Percentiles rank a stretch among this genome's conserved stretches.
Evolutionary conservation across 1,139 yeast genomes (phyloP).

Genomic region (Geotrichum reessii): DNA sequence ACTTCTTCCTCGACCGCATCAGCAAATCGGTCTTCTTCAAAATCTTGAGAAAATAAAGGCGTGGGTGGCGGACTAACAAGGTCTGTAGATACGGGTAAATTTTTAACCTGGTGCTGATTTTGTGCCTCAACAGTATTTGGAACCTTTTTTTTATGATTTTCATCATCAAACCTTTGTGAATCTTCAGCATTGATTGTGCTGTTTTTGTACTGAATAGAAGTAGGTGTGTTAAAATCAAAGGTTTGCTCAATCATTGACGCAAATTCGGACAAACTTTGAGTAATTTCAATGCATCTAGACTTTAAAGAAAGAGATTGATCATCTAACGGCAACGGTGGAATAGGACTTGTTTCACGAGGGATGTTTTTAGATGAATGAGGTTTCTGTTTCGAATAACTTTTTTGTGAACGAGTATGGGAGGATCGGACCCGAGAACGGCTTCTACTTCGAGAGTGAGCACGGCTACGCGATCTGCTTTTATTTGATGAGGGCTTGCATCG

Average conservation of each 20-base stretch:
- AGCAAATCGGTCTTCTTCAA: slow-evolving; percentile 39
- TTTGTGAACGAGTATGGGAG: background rate
- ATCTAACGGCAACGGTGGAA: slow-evolving; percentile 16
- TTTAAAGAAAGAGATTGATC: background rate
- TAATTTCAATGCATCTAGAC: background rate
- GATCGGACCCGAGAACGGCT: slow-evolving; percentile 7
- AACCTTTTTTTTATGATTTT: background rate
- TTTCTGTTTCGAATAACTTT: background rate
- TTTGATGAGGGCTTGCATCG: background rate
- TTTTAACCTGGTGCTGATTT: slow-evolving; percentile 5
- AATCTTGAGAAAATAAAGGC: slow-evolving; percentile 34
- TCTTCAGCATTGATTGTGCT: background rate
- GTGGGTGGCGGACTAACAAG: background rate
- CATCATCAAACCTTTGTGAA: background rate
- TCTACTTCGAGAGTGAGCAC: slow-evolving; percentile 7
- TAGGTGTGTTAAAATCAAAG: slow-evolving; percentile 11
- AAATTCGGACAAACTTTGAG: slow-evolving; percentile 14
- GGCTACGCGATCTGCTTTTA: slow-evolving; percentile 6
- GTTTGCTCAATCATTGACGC: slow-evolving; percentile 19
- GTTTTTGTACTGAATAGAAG: background rate
- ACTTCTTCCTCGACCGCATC: slow-evolving; percentile 38
- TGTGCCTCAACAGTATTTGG: background rate
- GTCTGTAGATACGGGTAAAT: slow-evolving; percentile 7
- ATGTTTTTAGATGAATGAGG: background rate
- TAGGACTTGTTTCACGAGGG: slow-evolving; percentile 4